Evolutionary conservation across 1,284 basidiomycete species (phyloP).

Genomic region (Ceratobasidium sp.): DNA sequence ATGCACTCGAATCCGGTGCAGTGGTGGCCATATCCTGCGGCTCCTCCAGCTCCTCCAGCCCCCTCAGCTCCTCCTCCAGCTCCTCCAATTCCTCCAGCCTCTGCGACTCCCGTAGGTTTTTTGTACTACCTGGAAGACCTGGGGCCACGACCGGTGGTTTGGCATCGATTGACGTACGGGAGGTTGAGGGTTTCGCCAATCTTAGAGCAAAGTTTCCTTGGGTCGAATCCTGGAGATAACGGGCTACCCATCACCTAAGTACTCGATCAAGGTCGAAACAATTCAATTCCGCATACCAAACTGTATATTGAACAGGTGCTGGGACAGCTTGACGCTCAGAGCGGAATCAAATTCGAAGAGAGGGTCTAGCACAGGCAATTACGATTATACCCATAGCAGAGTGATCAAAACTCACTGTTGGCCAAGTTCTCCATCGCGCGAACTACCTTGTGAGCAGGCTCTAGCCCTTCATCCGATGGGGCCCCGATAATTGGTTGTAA

Average conservation of each 20-base stretch:
- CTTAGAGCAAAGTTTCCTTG: neutral
- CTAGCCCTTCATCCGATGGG: slow-evolving; percentile 14
- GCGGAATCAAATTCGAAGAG: neutral
- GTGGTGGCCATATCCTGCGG: no score
- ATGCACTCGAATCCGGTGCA: neutral
- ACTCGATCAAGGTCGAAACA: neutral
- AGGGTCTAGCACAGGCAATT: no score
- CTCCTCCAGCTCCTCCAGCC: no score
- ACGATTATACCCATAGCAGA: no score
- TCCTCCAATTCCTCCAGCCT: no score
- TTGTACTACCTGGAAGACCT: no score
- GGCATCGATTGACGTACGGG: no score
- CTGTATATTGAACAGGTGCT: slow-evolving; percentile 13
- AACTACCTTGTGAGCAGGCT: slow-evolving; percentile 7
- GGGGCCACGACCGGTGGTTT: no score
- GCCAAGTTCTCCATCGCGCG: slow-evolving; percentile 8
- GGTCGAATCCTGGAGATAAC: neutral
- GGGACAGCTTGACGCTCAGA: slow-evolving; percentile 5
- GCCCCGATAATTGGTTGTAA: slow-evolving; percentile 12
- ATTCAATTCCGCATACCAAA: neutral
- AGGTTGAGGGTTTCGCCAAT: neutral
- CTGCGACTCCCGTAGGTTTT: no score
- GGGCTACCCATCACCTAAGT: neutral
- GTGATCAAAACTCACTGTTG: slow-evolving; percentile 12
- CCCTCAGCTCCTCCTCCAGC: no score